phyloP scores from a whole-genome alignment of 495 filamentous ascomycete genomes.

The Penicillium simplicissimum region DNA sequence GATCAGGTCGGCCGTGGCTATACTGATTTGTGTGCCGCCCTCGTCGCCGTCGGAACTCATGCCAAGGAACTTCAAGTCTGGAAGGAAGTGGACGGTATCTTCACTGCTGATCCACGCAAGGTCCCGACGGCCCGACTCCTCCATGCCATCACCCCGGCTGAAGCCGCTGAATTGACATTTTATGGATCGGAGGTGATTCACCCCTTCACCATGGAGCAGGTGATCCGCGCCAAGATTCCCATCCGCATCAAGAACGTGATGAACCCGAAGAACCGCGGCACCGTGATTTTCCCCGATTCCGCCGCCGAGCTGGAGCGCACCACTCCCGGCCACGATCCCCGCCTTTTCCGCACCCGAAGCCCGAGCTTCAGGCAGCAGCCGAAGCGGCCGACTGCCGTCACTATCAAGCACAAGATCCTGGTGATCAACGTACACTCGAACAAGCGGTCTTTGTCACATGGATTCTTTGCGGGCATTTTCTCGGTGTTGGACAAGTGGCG shows the following conservation, averaged over 20 bases:
- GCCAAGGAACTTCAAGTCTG: conserved; percentile 85
- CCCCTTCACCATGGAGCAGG: conserved; percentile 98
- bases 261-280: conserved; percentile 85
- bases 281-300: conserved; percentile 69
- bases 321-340: conserved; percentile 48
- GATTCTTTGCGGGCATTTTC: conserved; percentile 91
- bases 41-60: conserved; percentile 74
- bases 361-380: conserved; percentile 51
- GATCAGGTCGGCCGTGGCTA: conserved; percentile 83
- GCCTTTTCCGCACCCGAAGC: conserved; percentile 50
- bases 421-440: conserved; percentile 96
- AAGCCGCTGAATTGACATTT: conserved; percentile 89
- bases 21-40: conserved; percentile 83
- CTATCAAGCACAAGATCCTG: conserved; percentile 89
- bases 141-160: conserved; percentile 75
- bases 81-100: conserved; percentile 94
- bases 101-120: conserved; percentile 84
- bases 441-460: conserved; percentile 81
- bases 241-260: conserved; percentile 99
- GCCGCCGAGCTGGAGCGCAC: conserved; percentile 47
- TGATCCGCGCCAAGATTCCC: conserved; percentile 86
- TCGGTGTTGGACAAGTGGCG: conserved; percentile 75
- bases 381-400: conserved; percentile 86
- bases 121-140: conserved; percentile 82
- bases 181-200: conserved; percentile 97